Evolutionary conservation across 768 basidiomycete species (phyloP).

Genomic region (Rubroboletus satanas): DNA sequence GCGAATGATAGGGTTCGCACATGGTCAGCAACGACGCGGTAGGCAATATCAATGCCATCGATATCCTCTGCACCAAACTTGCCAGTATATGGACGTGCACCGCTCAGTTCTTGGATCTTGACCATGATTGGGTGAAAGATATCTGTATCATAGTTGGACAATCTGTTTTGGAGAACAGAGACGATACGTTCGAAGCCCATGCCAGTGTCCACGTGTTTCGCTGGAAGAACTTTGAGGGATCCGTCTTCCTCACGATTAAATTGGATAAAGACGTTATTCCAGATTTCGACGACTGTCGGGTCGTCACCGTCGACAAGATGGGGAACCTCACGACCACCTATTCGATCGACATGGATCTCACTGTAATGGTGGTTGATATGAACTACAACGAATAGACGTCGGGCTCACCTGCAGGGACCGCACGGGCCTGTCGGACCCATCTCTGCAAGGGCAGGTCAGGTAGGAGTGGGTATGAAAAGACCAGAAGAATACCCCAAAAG

Average conservation of each 20-base stretch:
- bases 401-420: constrained; percentile 81
- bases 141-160: constrained; percentile 98
- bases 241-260: constrained; percentile 94
- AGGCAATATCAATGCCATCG: constrained; percentile 96
- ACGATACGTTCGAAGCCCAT: constrained; percentile 99
- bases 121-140: constrained; percentile 87
- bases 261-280: constrained; percentile 99
- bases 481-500: constrained; percentile 83
- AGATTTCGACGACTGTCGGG: constrained; percentile 95
- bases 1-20: constrained; percentile 94
- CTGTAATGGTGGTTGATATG: constrained; percentile 36
- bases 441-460: constrained; percentile 47
- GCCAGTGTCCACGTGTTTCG: constrained; percentile 96
- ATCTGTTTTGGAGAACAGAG: constrained; percentile 84
- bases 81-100: constrained; percentile 82
- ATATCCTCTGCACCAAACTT: constrained; percentile 92
- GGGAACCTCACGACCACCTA: constrained; percentile 95
- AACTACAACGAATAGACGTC: neutral
- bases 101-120: constrained; percentile 84
- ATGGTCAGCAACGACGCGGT: constrained; percentile 96
- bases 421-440: constrained; percentile 99
- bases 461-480: neutral
- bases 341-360: constrained; percentile 95
- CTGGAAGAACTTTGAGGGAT: constrained; percentile 73
- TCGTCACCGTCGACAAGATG: constrained; percentile 94